Conservation (phyloP, 768 basidiomycete species). For the Phylloporus sp. region DNA sequence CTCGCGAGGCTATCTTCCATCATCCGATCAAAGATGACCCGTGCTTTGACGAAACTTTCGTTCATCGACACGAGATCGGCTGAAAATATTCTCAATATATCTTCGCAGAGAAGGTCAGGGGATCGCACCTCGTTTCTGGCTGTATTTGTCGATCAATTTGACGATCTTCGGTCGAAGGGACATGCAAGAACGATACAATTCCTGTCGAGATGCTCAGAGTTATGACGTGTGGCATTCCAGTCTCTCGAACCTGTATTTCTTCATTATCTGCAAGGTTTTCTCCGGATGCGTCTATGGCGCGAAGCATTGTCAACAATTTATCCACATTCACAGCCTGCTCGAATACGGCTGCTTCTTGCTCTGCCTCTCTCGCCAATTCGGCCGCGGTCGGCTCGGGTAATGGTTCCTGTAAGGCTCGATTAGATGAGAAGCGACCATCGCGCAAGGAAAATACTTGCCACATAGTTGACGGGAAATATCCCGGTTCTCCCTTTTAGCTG, state of each 20-base stretch:
- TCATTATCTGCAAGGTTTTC: conserved; percentile 89
- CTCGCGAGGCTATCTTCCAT: conserved; percentile 85
- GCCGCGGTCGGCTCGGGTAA: conserved; percentile 77
- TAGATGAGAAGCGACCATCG: background rate
- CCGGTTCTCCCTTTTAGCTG: conserved; percentile 86
- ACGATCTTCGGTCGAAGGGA: conserved; percentile 90
- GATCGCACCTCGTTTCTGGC: conserved; percentile 71
- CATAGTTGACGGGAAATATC: conserved; percentile 97
- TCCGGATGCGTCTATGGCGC: conserved; percentile 64
- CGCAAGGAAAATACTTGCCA: conserved; percentile 46
- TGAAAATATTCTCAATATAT: conserved; percentile 26
- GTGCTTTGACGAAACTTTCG: conserved; percentile 85
- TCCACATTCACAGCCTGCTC: conserved; percentile 83
- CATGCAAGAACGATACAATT: conserved; percentile 88
- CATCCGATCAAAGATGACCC: conserved; percentile 88
- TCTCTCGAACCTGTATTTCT: conserved; percentile 65
- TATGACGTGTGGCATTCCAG: background rate
- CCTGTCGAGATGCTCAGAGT: conserved; percentile 40
- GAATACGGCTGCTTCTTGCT: conserved; percentile 86
- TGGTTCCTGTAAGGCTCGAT: conserved; percentile 50
- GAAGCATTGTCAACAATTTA: conserved; percentile 67
- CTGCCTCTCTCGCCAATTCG: conserved; percentile 76
- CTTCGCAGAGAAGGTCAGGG: background rate
- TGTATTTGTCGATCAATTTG: conserved; percentile 94
- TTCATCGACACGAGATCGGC: conserved; percentile 95